A percentile compares a stretch with the other conserved stretches of the same genome.
Evolutionary conservation across 2,329 filamentous ascomycete genomes (phyloP).

Genomic region (Neofusicoccum parvum): DNA sequence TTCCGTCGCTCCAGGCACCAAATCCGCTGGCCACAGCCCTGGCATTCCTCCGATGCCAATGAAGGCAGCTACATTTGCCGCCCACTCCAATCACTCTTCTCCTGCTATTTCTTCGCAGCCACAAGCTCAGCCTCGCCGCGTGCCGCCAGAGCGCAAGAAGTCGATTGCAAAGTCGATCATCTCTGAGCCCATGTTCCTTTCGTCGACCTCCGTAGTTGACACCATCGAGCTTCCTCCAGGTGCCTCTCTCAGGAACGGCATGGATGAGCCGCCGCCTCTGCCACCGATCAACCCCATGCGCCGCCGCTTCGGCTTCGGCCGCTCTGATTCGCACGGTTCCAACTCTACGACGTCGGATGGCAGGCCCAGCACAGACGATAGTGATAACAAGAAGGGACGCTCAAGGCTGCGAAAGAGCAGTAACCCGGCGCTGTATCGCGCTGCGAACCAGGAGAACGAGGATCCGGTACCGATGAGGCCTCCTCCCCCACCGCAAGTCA

Average conservation of each 20-base stretch:
- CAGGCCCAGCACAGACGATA: constrained; percentile 15
- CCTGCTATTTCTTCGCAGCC: constrained; percentile 23
- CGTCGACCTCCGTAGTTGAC: constrained; percentile 60
- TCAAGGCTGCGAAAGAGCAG: constrained; percentile 1
- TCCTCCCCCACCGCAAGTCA: constrained; percentile 7
- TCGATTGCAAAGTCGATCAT: constrained; percentile 63
- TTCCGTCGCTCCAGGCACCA: constrained; percentile 23
- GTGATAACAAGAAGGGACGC: constrained; percentile 9
- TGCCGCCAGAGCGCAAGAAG: constrained; percentile 51
- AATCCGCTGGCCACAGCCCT: constrained; percentile 8
- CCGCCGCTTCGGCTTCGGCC: constrained; percentile 50
- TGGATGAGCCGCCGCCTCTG: constrained; percentile 52
- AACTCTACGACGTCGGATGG: constrained; percentile 12
- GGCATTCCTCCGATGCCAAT: constrained; percentile 22
- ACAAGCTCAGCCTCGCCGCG: constrained; percentile 29
- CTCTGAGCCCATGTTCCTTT: constrained; percentile 60
- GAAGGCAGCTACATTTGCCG: constrained; percentile 26
- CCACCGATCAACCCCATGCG: constrained; percentile 64
- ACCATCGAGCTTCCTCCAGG: constrained; percentile 60
- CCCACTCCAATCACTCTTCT: constrained; percentile 27
- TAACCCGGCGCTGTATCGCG: constrained; percentile 10
- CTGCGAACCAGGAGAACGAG: background rate
- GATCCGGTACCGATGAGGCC: background rate
- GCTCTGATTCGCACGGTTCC: constrained; percentile 37
- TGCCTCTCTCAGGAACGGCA: constrained; percentile 57